These are phyloP conservation scores for Debaryomyces nepalensis DNA, from an alignment of 1,139 yeast species.

Conservation along the genomic window DNA sequence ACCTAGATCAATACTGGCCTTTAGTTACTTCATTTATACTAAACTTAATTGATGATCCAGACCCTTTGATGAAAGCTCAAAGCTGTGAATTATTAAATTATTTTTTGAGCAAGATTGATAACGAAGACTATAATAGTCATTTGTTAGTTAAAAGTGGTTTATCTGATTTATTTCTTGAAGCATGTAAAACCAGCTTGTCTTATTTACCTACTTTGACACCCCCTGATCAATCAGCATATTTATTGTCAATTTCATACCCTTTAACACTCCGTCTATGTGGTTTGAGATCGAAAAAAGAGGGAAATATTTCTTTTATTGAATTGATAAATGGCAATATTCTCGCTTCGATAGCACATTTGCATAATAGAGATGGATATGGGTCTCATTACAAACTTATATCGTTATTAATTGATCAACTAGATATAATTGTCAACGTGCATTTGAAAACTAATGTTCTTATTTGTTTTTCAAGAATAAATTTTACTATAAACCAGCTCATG, in stretches of 20 bases:
- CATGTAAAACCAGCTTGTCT: conserved; percentile 42
- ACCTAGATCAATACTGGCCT: conserved; percentile 41
- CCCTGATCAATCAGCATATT: conserved; percentile 24
- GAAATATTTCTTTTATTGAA: conserved; percentile 19
- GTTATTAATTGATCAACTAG: conserved; percentile 23
- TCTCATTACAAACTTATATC: conserved; percentile 17
- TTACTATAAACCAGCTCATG: conserved; percentile 34
- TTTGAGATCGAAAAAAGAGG: conserved; percentile 13
- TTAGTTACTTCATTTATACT: conserved; percentile 53
- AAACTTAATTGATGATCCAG: conserved; percentile 56
- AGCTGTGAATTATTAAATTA: conserved; percentile 42
- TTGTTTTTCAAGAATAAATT: conserved; percentile 35
- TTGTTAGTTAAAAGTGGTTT: conserved; percentile 45
- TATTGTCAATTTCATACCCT: conserved; percentile 33
- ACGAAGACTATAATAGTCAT: conserved; percentile 16
- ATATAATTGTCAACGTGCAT: conserved; percentile 16
- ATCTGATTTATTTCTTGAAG: conserved; percentile 43
- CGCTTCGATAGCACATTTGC: conserved; percentile 27
- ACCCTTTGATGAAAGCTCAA: conserved; percentile 45
- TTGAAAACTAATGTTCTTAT: conserved; percentile 27
- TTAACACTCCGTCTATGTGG: conserved; percentile 20
- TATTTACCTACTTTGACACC: conserved; percentile 54
- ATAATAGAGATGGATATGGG: conserved; percentile 10
- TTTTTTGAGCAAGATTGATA: conserved; percentile 26
- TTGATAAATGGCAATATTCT: conserved; percentile 28